phyloP scores from a whole-genome alignment of 345 rosid genomes.

The Schrenkiella parvula region DNA sequence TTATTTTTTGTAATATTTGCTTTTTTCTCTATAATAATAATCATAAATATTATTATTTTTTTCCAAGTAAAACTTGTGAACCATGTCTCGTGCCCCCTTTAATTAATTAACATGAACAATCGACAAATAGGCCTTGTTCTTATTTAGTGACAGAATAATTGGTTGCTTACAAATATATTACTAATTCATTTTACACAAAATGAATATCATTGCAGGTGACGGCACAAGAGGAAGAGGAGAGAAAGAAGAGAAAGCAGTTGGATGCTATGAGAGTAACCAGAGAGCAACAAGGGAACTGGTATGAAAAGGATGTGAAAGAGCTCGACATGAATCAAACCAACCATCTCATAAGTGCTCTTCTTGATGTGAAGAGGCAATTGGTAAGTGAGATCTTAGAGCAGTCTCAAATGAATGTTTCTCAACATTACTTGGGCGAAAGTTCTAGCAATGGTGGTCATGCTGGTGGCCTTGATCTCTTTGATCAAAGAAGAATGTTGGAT shows the following conservation, averaged over 20 bases:
- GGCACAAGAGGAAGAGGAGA: constrained; percentile 36
- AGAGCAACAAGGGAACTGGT: constrained; percentile 33
- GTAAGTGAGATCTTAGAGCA: constrained; percentile 15
- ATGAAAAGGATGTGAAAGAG: constrained; percentile 44
- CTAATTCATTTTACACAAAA: not conserved
- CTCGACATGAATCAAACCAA: constrained; percentile 33
- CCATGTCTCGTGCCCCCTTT: not conserved
- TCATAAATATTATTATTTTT: too few relatives aligned
- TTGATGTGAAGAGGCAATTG: constrained; percentile 36
- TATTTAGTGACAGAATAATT: not conserved
- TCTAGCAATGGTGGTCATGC: not conserved
- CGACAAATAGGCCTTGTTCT: too few relatives aligned
- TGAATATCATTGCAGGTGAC: not conserved
- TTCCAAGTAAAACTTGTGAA: too few relatives aligned
- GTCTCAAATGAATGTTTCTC: not conserved
- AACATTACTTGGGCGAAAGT: not conserved
- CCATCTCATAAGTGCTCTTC: constrained; percentile 27
- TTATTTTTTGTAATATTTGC: too few relatives aligned
- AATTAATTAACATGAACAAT: not conserved
- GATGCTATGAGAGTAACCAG: constrained; percentile 15
- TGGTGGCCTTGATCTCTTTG: not conserved
- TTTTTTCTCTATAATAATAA: too few relatives aligned
- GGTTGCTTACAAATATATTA: not conserved
- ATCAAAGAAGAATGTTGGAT: not conserved
- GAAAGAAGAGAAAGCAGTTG: constrained; percentile 31